A percentile compares a stretch with the other conserved stretches of the same genome.
Evolutionary conservation across 1,284 basidiomycete genomes (phyloP).

Genomic region (Pyrrhoderma lamaoense): DNA sequence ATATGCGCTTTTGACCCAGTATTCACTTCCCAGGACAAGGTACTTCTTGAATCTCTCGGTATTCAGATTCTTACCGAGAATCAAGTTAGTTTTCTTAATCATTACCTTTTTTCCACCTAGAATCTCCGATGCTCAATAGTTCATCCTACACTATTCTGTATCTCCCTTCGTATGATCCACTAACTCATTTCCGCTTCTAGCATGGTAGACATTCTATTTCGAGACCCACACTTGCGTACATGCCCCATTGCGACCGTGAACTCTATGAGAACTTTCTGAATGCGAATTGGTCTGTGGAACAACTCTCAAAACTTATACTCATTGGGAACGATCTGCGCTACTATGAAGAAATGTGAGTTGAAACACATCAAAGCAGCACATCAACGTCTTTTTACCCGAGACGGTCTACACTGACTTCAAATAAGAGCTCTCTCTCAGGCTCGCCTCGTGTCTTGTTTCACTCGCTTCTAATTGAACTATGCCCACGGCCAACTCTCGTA

Average conservation of each 20-base stretch:
- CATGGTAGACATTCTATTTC: slow-evolving; percentile 27
- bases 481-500: slow-evolving; percentile 6
- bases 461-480: slow-evolving; percentile 1
- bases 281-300: slow-evolving; percentile 47
- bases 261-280: slow-evolving; percentile 60
- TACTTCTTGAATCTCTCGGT: slow-evolving; percentile 42
- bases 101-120: slow-evolving; percentile 26
- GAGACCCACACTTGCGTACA: slow-evolving; percentile 55
- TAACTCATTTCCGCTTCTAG: slow-evolving; percentile 20
- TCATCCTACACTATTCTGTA: not conserved
- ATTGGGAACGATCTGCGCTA: slow-evolving; percentile 39
- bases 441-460: too few relatives aligned
- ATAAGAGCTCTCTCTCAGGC: too few relatives aligned
- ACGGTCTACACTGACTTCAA: too few relatives aligned
- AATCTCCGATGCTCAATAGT: slow-evolving; percentile 10
- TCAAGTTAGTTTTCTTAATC: slow-evolving; percentile 36
- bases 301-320: slow-evolving; percentile 33
- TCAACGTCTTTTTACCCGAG: too few relatives aligned
- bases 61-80: slow-evolving; percentile 44
- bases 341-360: slow-evolving; percentile 44
- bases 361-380: not conserved
- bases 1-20: slow-evolving; percentile 63
- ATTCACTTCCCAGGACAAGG: slow-evolving; percentile 51
- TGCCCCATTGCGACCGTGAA: slow-evolving; percentile 69
- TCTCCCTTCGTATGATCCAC: not conserved